phyloP scores from a whole-genome alignment of 352 stramenopile species.

The Globisporangium nodosum region DNA sequence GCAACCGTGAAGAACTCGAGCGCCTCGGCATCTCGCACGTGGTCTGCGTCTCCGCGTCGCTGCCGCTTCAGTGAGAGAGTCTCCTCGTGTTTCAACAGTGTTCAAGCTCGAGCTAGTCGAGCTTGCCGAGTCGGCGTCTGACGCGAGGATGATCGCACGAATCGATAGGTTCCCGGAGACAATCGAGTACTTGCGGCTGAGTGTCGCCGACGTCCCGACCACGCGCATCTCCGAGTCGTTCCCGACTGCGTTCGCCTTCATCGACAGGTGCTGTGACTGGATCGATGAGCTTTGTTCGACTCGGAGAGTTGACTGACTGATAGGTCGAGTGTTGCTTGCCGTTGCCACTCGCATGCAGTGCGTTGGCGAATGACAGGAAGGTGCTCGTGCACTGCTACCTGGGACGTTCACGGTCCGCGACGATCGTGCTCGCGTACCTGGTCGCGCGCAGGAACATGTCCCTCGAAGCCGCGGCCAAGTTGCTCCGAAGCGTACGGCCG shows the following conservation, averaged over 20 bases:
- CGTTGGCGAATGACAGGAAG: slow-evolving; percentile 29
- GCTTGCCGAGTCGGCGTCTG: too few species aligned
- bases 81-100: not conserved
- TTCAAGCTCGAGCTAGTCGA: not conserved
- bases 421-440: slow-evolving; percentile 63
- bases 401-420: slow-evolving; percentile 59
- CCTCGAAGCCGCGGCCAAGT: slow-evolving; percentile 31
- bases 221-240: slow-evolving; percentile 42
- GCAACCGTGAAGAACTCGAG: slow-evolving; percentile 39
- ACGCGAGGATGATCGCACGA: not conserved
- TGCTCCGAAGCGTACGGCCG: slow-evolving; percentile 39
- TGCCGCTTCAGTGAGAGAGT: slow-evolving; percentile 40
- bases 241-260: slow-evolving; percentile 43
- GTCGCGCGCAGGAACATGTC: slow-evolving; percentile 31
- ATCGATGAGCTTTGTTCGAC: not conserved
- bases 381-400: slow-evolving; percentile 79
- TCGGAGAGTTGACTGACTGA: not conserved
- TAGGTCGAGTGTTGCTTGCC: not conserved
- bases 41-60: slow-evolving; percentile 39
- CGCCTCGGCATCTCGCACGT: slow-evolving; percentile 46
- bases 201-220: slow-evolving; percentile 36
- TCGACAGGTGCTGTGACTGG: slow-evolving; percentile 32
- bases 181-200: slow-evolving; percentile 52
- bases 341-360: slow-evolving; percentile 16
- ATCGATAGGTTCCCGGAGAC: slow-evolving; percentile 30